phyloP scores from a whole-genome alignment of 2,329 filamentous ascomycete genomes.

The Xylaria sp. region DNA sequence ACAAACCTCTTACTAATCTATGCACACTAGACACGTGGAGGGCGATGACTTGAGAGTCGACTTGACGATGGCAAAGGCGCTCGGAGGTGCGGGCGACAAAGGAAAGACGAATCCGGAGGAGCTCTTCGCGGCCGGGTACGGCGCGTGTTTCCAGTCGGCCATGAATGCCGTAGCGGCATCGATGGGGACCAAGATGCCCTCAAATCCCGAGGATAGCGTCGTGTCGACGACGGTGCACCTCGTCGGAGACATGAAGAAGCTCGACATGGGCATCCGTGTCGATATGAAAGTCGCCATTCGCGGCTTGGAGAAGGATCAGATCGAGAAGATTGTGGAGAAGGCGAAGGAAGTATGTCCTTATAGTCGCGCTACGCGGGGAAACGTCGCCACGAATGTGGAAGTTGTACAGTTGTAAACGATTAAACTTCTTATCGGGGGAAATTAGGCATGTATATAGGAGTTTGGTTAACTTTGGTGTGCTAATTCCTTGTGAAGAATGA shows the following conservation, averaged over 20 bases:
- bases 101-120: conserved; percentile 41
- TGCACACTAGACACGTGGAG: conserved; percentile 27
- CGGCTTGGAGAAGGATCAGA: conserved; percentile 24
- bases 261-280: conserved; percentile 39
- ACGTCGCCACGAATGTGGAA: conserved; percentile 35
- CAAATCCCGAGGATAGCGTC: conserved; percentile 33
- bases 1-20: not conserved
- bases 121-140: conserved; percentile 39
- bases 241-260: conserved; percentile 38
- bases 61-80: conserved; percentile 38
- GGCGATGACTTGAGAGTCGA: conserved; percentile 36
- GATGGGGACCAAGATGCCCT: conserved; percentile 33
- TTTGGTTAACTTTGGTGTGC: not conserved
- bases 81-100: conserved; percentile 35
- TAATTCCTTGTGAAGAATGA: not conserved
- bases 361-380: conserved; percentile 35
- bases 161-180: conserved; percentile 37
- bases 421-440: not conserved
- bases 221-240: conserved; percentile 37
- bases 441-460: not conserved
- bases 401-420: conserved; percentile 25
- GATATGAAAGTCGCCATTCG: conserved; percentile 34
- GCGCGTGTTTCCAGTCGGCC: conserved; percentile 38
- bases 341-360: conserved; percentile 38
- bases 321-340: conserved; percentile 33